Evolutionary conservation across 257 asterid species (phyloP).

Genomic region (Gentiana straminea): DNA sequence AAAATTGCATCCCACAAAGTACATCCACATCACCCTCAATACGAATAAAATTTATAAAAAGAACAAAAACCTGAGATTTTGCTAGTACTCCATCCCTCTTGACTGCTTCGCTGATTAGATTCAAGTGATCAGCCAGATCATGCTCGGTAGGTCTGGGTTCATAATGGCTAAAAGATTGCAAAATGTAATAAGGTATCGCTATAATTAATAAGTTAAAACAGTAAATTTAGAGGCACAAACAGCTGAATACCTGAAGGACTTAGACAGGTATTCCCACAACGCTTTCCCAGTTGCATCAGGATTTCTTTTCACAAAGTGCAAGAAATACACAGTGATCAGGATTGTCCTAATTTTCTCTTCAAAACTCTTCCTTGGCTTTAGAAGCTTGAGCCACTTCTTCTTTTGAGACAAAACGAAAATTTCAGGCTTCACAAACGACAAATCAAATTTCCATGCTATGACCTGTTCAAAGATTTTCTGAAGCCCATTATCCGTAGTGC

Average conservation of each 20-base stretch:
- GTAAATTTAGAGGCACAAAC: slow-evolving; percentile 3
- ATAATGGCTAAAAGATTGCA: slow-evolving; percentile 31
- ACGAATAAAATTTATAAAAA: background rate
- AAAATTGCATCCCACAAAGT: no score
- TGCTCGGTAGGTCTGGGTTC: slow-evolving; percentile 56
- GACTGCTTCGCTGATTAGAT: slow-evolving; percentile 49
- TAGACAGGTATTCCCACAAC: slow-evolving; percentile 65
- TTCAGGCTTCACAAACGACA: slow-evolving; percentile 39
- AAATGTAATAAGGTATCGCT: slow-evolving; percentile 8
- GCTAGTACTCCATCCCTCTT: slow-evolving; percentile 45
- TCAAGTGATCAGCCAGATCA: slow-evolving; percentile 50
- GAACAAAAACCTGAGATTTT: slow-evolving; percentile 50
- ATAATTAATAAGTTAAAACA: slow-evolving; percentile 6
- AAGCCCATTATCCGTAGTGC: slow-evolving; percentile 59
- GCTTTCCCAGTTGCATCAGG: slow-evolving; percentile 47
- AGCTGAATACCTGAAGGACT: slow-evolving; percentile 50
- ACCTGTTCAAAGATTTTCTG: slow-evolving; percentile 53
- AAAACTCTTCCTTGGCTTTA: slow-evolving; percentile 58
- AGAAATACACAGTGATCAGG: slow-evolving; percentile 44
- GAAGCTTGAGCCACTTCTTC: slow-evolving; percentile 70
- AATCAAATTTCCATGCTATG: slow-evolving; percentile 68
- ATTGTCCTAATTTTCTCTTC: slow-evolving; percentile 36
- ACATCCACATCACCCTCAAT: no score
- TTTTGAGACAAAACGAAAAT: slow-evolving; percentile 51
- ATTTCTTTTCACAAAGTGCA: slow-evolving; percentile 50